Conservation (phyloP, 345 rosid species). For the Eucalyptus erythrocorys region DNA sequence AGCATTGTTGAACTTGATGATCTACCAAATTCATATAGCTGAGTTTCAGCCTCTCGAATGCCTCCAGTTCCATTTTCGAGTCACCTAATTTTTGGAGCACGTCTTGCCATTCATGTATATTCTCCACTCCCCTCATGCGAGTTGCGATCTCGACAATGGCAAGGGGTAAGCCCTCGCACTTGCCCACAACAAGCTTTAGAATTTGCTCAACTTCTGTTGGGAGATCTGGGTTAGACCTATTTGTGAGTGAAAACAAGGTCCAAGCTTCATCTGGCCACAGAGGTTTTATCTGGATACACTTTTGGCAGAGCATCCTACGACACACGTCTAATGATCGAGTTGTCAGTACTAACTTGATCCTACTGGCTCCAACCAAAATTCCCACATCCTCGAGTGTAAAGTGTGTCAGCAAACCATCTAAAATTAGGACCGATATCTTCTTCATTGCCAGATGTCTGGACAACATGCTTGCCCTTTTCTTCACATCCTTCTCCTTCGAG, state of each 20-base stretch:
- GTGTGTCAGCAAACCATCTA: neutral
- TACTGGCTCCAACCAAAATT: neutral
- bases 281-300: neutral
- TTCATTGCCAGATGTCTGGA: neutral
- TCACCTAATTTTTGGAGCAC: neutral
- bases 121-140: constrained; percentile 2
- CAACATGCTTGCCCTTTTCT: neutral
- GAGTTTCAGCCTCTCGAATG: neutral
- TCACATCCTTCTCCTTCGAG: neutral
- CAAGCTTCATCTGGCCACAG: neutral
- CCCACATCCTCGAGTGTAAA: neutral
- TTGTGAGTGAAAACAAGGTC: neutral
- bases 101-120: neutral
- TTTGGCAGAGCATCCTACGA: neutral
- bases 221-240: neutral
- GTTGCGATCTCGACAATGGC: neutral
- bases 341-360: neutral
- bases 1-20: neutral
- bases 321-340: neutral
- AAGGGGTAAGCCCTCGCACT: neutral
- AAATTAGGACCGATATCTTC: neutral
- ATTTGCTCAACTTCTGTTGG: neutral
- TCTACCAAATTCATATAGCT: neutral
- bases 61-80: neutral
- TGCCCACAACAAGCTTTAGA: neutral